A percentile compares a stretch with the other conserved stretches of the same genome.
Evolutionary conservation across 1,139 yeast genomes (phyloP).

Genomic region (Pichia sp.): DNA sequence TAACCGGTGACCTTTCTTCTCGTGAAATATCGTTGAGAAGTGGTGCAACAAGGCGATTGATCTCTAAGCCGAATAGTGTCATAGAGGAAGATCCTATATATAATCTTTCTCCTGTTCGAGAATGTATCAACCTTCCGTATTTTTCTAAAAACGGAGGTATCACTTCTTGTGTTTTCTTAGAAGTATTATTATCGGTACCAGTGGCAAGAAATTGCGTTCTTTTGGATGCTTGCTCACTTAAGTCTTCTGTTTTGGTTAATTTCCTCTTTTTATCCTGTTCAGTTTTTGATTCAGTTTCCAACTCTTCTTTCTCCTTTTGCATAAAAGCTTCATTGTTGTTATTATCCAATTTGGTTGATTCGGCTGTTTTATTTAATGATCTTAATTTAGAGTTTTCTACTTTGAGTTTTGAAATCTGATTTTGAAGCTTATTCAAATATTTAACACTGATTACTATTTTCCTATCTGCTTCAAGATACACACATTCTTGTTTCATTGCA

Average conservation of each 20-base stretch:
- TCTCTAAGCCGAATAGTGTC: conserved; percentile 73
- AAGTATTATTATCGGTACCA: background rate
- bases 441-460: conserved; percentile 73
- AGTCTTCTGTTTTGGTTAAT: background rate
- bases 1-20: conserved; percentile 9
- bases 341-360: background rate
- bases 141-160: conserved; percentile 57
- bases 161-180: conserved; percentile 18
- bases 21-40: conserved; percentile 9
- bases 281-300: background rate
- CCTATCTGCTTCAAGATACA: conserved; percentile 70
- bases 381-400: conserved; percentile 51
- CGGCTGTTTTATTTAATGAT: conserved; percentile 34
- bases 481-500: conserved; percentile 55
- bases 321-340: background rate
- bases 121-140: conserved; percentile 62
- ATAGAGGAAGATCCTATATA: conserved; percentile 77
- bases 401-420: conserved; percentile 44
- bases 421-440: conserved; percentile 62
- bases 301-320: background rate
- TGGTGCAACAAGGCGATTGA: conserved; percentile 50
- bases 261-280: background rate
- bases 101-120: conserved; percentile 65
- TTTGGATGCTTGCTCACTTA: no score
- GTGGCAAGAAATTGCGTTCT: no score